These are phyloP conservation scores for Pelargonium nanum DNA, from an alignment of 345 rosid genomes.

Conservation along the genomic window DNA sequence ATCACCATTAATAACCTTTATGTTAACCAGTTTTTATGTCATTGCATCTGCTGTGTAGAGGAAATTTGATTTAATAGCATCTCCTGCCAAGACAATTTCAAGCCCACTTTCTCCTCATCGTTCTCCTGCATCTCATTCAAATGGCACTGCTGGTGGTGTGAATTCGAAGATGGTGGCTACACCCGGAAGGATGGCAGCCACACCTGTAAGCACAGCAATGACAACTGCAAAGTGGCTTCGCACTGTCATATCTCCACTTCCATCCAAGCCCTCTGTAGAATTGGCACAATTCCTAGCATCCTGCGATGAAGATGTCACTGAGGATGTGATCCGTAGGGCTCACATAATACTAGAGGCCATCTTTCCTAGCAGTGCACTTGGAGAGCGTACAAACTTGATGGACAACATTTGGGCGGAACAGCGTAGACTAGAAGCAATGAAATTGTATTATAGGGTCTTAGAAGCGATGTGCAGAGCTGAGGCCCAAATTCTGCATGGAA, in stretches of 20 bases:
- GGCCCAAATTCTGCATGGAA: conserved; percentile 66
- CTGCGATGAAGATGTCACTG: conserved; percentile 74
- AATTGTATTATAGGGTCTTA: conserved; percentile 82
- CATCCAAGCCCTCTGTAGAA: conserved; percentile 65
- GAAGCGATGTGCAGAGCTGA: conserved; percentile 97
- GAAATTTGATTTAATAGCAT: conserved; percentile 59
- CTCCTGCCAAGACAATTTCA: conserved; percentile 68
- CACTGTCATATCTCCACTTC: conserved; percentile 63
- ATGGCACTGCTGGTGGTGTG: conserved; percentile 34
- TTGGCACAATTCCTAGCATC: conserved; percentile 59
- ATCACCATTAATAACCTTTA: not conserved
- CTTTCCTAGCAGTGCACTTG: conserved; percentile 63
- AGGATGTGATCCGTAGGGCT: conserved; percentile 70
- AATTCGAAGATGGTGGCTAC: conserved; percentile 55
- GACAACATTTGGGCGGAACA: conserved; percentile 96
- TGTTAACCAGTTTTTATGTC: not conserved
- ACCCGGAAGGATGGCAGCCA: conserved; percentile 74
- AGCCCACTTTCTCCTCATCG: conserved; percentile 80
- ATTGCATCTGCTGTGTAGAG: conserved; percentile 30
- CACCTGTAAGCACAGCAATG: conserved; percentile 92
- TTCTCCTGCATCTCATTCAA: conserved; percentile 58
- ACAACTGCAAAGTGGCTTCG: conserved; percentile 98
- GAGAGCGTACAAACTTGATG: conserved; percentile 71
- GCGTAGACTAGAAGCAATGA: conserved; percentile 70
- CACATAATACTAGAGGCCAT: conserved; percentile 83